Percentiles rank a stretch among this genome's conserved stretches.
phyloP scores from a whole-genome alignment of 73 alveolate species.

The Paramecium biaurelia region DNA sequence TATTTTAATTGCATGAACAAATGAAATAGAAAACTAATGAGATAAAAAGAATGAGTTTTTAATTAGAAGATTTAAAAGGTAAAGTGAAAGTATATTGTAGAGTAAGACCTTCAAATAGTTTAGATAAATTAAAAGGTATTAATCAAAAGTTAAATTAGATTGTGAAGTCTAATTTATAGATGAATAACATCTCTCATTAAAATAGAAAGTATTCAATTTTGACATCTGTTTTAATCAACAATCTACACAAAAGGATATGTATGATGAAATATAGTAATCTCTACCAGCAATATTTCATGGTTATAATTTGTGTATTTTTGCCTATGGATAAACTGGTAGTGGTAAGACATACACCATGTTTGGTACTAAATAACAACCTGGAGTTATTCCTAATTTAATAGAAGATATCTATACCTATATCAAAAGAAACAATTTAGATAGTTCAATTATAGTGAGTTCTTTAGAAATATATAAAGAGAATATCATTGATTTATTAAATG shows the following conservation, averaged over 20 bases:
- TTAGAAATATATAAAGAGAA: constrained; percentile 55
- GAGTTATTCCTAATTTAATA: constrained; percentile 93
- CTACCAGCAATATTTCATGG: constrained; percentile 93
- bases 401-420: constrained; percentile 73
- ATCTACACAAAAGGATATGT: constrained; percentile 37
- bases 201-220: constrained; percentile 45
- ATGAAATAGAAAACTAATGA: constrained; percentile 31
- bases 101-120: constrained; percentile 84
- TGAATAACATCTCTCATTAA: constrained; percentile 50
- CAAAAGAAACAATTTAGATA: neutral
- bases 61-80: constrained; percentile 93
- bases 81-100: constrained; percentile 92
- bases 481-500: constrained; percentile 41
- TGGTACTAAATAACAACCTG: constrained; percentile 91
- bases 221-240: constrained; percentile 32
- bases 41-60: constrained; percentile 75
- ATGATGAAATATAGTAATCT: constrained; percentile 28
- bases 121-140: neutral
- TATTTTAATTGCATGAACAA: neutral
- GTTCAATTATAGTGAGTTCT: neutral
- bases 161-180: constrained; percentile 61
- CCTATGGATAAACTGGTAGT: constrained; percentile 99
- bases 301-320: constrained; percentile 96
- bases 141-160: neutral
- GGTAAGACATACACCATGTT: constrained; percentile 98